Conservation (phyloP, 331 rosid genomes). For the Rhamnella rubrinervis region DNA sequence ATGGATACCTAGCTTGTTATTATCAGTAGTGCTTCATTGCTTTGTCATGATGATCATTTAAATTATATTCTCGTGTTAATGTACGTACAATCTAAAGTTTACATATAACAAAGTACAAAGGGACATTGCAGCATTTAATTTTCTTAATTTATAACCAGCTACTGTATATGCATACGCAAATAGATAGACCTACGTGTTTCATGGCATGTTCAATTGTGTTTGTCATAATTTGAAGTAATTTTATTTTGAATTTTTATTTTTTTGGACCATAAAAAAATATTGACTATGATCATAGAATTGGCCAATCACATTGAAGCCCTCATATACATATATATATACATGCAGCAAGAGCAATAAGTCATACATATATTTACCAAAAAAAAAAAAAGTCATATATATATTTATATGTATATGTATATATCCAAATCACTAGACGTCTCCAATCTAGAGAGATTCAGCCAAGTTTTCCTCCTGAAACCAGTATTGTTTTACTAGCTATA, state of each 20-base stretch:
- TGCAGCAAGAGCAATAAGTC: background rate
- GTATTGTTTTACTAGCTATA: background rate
- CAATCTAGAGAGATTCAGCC: constrained; percentile 31
- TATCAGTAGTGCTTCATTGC: too few relatives aligned
- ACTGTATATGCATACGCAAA: too few relatives aligned
- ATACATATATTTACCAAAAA: too few relatives aligned
- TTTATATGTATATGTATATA: background rate
- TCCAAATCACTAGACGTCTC: constrained; percentile 10
- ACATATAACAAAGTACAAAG: too few relatives aligned
- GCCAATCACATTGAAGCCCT: constrained; percentile 20
- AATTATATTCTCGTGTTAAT: too few relatives aligned
- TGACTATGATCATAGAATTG: constrained; percentile 6
- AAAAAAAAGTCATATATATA: too few relatives aligned
- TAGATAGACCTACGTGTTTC: background rate
- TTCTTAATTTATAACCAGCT: too few relatives aligned
- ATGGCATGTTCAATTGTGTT: background rate
- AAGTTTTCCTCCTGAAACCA: constrained; percentile 28
- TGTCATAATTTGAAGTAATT: background rate
- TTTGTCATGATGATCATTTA: too few relatives aligned
- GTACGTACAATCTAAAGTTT: too few relatives aligned
- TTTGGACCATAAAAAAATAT: background rate
- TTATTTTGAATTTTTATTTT: background rate
- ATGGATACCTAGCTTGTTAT: too few relatives aligned
- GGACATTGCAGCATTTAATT: too few relatives aligned
- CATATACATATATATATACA: background rate